A percentile compares a stretch with the other conserved stretches of the same genome.
phyloP scores from a whole-genome alignment of 768 basidiomycete species.

The Phanerodontia chrysosporium region DNA sequence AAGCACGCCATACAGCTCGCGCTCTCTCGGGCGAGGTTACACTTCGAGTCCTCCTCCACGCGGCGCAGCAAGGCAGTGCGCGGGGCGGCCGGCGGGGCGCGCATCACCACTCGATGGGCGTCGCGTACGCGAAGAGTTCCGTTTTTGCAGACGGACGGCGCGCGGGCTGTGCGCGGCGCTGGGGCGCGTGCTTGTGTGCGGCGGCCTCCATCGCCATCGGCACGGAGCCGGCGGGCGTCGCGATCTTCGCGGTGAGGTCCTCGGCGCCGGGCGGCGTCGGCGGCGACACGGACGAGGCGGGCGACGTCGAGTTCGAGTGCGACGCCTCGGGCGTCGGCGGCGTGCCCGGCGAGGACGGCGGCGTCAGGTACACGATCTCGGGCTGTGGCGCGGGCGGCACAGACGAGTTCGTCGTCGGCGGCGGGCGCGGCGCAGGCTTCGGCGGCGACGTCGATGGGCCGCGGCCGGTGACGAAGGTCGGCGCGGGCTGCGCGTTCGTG shows the following conservation, averaged over 20 bases:
- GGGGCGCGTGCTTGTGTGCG: background rate
- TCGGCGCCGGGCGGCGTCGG: slow-evolving; percentile 25
- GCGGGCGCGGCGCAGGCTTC: slow-evolving; percentile 11
- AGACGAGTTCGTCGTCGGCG: slow-evolving; percentile 16
- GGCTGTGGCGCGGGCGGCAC: slow-evolving; percentile 9
- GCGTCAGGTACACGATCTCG: slow-evolving; percentile 11
- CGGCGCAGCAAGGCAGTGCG: background rate
- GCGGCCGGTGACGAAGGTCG: slow-evolving; percentile 20
- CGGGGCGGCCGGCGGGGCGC: background rate
- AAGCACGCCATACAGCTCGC: background rate
- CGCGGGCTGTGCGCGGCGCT: background rate
- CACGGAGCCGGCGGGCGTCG: slow-evolving; percentile 7
- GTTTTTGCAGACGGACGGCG: background rate
- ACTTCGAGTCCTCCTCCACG: slow-evolving; percentile 3
- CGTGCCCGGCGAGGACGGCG: slow-evolving; percentile 10
- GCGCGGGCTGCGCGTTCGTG: slow-evolving; percentile 3
- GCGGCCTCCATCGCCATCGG: slow-evolving; percentile 5
- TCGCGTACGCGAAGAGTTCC: slow-evolving; percentile 10
- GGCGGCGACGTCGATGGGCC: slow-evolving; percentile 17
- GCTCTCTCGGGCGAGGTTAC: background rate
- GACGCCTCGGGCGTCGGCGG: slow-evolving; percentile 29
- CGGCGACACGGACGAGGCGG: slow-evolving; percentile 27
- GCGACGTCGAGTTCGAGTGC: slow-evolving; percentile 26
- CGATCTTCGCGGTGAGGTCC: slow-evolving; percentile 21
- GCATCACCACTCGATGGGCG: slow-evolving; percentile 7